Evolutionary conservation across 2,329 filamentous ascomycete genomes (phyloP), one percentile per base, ranked within the genome.

Genomic region (Ophiostoma sp.): DNA sequence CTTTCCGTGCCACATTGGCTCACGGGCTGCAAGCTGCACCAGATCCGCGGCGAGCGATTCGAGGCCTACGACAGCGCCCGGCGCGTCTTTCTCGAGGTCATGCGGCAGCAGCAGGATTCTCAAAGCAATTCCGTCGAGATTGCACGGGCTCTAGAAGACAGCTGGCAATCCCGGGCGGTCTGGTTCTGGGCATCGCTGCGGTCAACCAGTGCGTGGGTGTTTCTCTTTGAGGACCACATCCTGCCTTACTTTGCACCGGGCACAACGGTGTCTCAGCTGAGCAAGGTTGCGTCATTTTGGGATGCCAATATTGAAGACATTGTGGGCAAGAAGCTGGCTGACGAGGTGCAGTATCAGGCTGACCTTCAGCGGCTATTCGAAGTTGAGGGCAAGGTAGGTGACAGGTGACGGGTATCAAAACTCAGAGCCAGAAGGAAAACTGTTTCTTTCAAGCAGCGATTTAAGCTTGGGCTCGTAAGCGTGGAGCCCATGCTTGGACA

Each of bases 1-100:
- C 73, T 77, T 65, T n/a, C 67, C 2, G 73, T 76, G 39, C 76
- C 76, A 17, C 76, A 76, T 71, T 79, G 74, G 76, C 74, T 79
- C 41, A 76, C 76, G 54, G 72, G 70, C 72, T 67, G 52, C 10
- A 44, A n/a, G 2, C 71, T 74, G 72, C 36, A 67, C 44, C 44
- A 71, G 17, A 36, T 74, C 1, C 31, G 52, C 1, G 71, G 67
- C 2, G 69, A 72, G 5, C 11, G 52, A 6, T 68, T 69, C 35
- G 44, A 3, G n/a, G 66, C 69, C 48, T 75, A 70, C 44, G 64
- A 72, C 67, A 36, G 67, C 35, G 65, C 71, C 13, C 69, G 68
- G n/a, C 62, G 57, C 4, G 71, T 69, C 41, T 75, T 75, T 60
- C 57, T 75, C 23, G 65, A 72, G 52, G 69, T 64, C 27, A 48